Evolutionary conservation across 805 yeast genomes (phyloP), one percentile per base, ranked within the genome.

Genomic region (Kluyveromyces siamensis): DNA sequence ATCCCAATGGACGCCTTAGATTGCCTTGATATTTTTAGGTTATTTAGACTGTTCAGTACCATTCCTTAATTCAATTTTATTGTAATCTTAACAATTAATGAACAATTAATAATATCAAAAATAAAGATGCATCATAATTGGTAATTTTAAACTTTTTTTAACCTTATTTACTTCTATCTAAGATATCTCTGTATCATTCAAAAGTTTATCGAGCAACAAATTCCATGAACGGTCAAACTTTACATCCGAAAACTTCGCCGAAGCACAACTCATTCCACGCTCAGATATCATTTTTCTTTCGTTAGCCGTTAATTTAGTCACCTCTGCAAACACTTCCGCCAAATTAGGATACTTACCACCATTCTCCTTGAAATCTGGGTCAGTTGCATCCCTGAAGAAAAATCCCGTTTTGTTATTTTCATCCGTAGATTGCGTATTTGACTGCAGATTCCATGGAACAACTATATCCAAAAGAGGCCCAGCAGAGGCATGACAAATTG

Each of bases 401-500:
- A 85, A 84, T 0, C 98, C 98, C 0, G 87, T 74, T 49, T 77
- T 77, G 13, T 74, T 71, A 21, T 67, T 61, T 19, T 61, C 67
- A 13, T 49, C 51, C 2, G 38, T 43, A 5, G 55, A 55, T 48
- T 66, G 67, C n/a, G 49, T 49, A n/a, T 65, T 54, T 4, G 52
- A 48, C 2, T 56, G 50, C 0, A 61, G 49, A 50, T 73, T 72
- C 72, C 77, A 72, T 8, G 80, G 79, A 5, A 79, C 77, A 11
- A 87, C 93, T 51, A 93, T 93, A 65, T 93, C 99, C 48, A 82
- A 70, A 40, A 78, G 73, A 9, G 99, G 99, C 1, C 99, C 99
- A 0, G 96, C 99, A 47, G 95, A 84, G 4, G 95, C 95, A 67
- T 95, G 98, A 2, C 81, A 93, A 2, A 93, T 69, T 1, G 99